These are phyloP conservation scores for Aureobasidium namibiae DNA, from an alignment of 2,329 filamentous ascomycete species.

Conservation along the genomic window DNA sequence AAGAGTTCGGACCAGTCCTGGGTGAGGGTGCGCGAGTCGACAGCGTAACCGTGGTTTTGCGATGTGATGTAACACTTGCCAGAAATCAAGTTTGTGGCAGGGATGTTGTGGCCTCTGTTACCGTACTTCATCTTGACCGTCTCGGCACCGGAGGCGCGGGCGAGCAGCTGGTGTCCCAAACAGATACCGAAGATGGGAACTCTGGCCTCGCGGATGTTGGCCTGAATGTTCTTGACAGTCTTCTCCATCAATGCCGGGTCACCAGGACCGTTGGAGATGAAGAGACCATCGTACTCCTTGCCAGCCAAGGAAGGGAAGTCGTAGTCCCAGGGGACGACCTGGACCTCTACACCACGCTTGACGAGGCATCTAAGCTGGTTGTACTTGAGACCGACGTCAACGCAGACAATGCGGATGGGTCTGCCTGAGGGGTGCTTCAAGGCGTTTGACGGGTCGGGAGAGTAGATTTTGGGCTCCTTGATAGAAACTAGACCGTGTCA, in stretches of 20 bases:
- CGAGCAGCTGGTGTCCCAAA: conserved; percentile 86
- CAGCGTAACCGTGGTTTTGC: conserved; percentile 95
- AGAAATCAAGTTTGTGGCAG: conserved; percentile 89
- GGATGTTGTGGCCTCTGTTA: conserved; percentile 97
- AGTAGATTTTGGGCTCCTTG: conserved; percentile 76
- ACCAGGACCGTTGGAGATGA: conserved; percentile 95
- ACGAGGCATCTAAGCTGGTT: conserved; percentile 95
- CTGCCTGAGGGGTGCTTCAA: conserved; percentile 85
- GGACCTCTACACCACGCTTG: conserved; percentile 81
- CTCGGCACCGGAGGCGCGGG: conserved; percentile 73
- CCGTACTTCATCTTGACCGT: conserved; percentile 99
- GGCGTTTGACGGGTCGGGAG: conserved; percentile 60
- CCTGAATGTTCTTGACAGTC: conserved; percentile 71
- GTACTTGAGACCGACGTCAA: conserved; percentile 97
- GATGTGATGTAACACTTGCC: conserved; percentile 98
- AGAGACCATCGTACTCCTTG: conserved; percentile 88
- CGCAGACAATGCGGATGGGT: conserved; percentile 75
- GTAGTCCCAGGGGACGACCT: conserved; percentile 94
- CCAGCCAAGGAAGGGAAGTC: conserved; percentile 70
- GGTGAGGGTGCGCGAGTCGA: conserved; percentile 69
- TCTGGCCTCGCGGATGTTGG: conserved; percentile 67
- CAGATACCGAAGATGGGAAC: conserved; percentile 95
- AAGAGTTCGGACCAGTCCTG: conserved; percentile 87
- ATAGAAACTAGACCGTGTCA: conserved; percentile 64
- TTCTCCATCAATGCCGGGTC: conserved; percentile 78